phyloP scores from a whole-genome alignment of 805 yeast genomes.

The Starmerella kuoi region DNA sequence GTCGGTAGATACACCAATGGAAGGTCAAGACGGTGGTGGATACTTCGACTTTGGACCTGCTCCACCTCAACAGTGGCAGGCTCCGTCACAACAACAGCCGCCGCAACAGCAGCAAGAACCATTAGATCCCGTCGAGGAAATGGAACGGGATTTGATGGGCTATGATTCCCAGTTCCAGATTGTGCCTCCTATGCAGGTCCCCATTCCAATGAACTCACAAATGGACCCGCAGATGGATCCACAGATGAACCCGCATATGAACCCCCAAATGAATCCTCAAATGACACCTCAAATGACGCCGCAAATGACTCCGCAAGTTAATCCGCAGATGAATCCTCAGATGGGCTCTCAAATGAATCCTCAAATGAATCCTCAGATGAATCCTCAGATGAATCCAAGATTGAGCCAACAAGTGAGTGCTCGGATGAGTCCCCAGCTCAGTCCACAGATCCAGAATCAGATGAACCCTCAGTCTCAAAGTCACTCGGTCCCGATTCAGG shows the following conservation, averaged over 20 bases:
- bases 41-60: conserved; percentile 7
- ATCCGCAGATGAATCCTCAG: conserved; percentile 1
- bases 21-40: conserved; percentile 1
- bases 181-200: neutral
- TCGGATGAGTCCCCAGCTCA: neutral
- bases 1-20: conserved; percentile 2
- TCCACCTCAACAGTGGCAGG: neutral
- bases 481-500: neutral
- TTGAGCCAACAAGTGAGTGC: neutral
- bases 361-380: conserved; percentile 1
- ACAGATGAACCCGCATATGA: neutral
- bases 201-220: neutral
- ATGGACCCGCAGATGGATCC: conserved; percentile 1
- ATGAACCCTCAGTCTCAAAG: conserved; percentile 1
- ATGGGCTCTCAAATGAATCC: conserved; percentile 1
- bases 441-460: neutral
- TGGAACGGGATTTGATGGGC: conserved; percentile 20
- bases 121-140: conserved; percentile 21
- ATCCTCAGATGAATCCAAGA: neutral
- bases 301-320: neutral
- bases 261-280: conserved; percentile 2
- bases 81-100: too few relatives aligned
- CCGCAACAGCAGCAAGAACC: neutral
- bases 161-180: conserved; percentile 3
- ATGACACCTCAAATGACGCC: conserved; percentile 1